Evolutionary conservation across 176 grass and related monocot species (phyloP).

Genomic region (Guadua angustifolia): DNA sequence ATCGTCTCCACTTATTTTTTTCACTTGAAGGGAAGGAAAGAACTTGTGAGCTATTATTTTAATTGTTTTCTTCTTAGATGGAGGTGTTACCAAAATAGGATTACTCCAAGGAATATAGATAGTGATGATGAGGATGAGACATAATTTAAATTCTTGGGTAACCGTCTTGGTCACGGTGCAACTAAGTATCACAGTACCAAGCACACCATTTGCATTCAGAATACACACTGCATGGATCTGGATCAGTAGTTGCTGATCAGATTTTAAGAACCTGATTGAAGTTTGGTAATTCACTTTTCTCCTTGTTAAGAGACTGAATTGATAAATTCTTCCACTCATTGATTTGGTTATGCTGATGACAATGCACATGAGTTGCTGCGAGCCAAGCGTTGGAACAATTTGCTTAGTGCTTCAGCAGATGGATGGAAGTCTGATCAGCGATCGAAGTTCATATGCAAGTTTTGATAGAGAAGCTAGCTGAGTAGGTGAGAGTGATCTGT

Average conservation of each 20-base stretch:
- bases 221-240: constrained; percentile 71
- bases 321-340: constrained; percentile 1
- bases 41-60: constrained; percentile 85
- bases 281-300: constrained; percentile 19
- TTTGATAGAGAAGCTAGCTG: background rate
- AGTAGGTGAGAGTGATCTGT: constrained; percentile 3
- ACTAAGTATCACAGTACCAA: constrained; percentile 51
- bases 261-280: constrained; percentile 27
- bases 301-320: constrained; percentile 1
- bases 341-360: constrained; percentile 13
- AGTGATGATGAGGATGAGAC: constrained; percentile 87
- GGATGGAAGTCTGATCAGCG: background rate
- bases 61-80: constrained; percentile 80
- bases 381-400: constrained; percentile 8
- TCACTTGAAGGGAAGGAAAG: constrained; percentile 54
- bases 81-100: constrained; percentile 77
- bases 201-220: constrained; percentile 53
- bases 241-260: constrained; percentile 52
- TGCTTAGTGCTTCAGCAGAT: background rate
- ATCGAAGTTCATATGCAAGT: background rate
- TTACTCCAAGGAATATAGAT: constrained; percentile 63
- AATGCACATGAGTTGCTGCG: background rate
- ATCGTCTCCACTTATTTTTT: constrained; percentile 50
- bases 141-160: constrained; percentile 63
- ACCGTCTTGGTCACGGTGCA: constrained; percentile 56